phyloP scores from a whole-genome alignment of 805 yeast genomes.

The Teunomyces panamensis region DNA sequence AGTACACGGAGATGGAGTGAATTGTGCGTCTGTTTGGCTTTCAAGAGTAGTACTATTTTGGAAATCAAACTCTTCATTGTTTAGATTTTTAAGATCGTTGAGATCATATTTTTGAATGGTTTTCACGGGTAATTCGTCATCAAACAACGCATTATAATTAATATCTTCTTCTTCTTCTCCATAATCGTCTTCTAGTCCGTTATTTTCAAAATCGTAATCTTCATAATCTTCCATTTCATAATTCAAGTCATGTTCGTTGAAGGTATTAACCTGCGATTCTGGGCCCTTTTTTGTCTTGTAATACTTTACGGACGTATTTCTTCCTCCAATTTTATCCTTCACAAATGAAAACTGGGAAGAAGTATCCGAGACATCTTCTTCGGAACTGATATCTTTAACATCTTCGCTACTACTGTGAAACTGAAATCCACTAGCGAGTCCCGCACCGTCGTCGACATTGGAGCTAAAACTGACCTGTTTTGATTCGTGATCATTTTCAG shows the following conservation, averaged over 20 bases:
- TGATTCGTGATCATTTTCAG: slow-evolving; percentile 6
- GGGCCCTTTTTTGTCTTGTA: slow-evolving; percentile 38
- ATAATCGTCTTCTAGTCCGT: slow-evolving; percentile 36
- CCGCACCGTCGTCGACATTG: neutral
- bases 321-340: slow-evolving; percentile 40
- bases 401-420: neutral
- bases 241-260: slow-evolving; percentile 27
- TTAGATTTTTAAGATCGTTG: neutral
- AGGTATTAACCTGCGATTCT: slow-evolving; percentile 16
- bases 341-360: slow-evolving; percentile 54
- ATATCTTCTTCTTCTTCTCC: slow-evolving; percentile 29
- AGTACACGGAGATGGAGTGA: neutral
- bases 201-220: slow-evolving; percentile 43
- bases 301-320: slow-evolving; percentile 53
- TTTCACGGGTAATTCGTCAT: slow-evolving; percentile 10
- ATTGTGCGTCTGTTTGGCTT: neutral
- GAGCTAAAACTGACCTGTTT: slow-evolving; percentile 12
- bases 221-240: slow-evolving; percentile 16
- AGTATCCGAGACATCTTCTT: slow-evolving; percentile 6
- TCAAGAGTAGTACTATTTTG: neutral
- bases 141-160: slow-evolving; percentile 19
- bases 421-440: neutral
- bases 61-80: neutral
- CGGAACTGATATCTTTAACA: neutral
- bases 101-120: neutral